phyloP scores from a whole-genome alignment of 768 basidiomycete species.

The Kwoniella dendrophila region DNA sequence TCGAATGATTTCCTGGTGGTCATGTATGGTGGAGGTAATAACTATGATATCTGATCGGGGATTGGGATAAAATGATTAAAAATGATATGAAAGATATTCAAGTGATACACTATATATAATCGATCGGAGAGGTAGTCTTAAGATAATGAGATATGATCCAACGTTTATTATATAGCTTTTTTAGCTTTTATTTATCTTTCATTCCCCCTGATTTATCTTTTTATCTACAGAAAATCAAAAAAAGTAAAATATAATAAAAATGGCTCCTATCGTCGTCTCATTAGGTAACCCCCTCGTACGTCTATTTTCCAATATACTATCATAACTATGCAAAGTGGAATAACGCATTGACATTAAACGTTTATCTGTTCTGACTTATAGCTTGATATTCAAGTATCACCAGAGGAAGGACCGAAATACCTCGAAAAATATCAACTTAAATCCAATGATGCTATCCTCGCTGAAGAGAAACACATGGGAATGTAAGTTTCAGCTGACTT shows the following conservation, averaged over 20 bases:
- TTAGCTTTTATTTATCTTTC: background rate
- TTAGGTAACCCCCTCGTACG: constrained; percentile 89
- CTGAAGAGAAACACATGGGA: constrained; percentile 80
- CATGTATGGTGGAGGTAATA: constrained; percentile 1
- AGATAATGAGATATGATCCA: no score
- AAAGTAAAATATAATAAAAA: constrained; percentile 6
- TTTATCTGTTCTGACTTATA: constrained; percentile 5
- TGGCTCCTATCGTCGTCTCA: constrained; percentile 69
- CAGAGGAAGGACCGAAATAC: constrained; percentile 71
- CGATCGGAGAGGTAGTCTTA: no score
- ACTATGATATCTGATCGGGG: background rate
- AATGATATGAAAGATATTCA: constrained; percentile 3
- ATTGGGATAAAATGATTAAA: constrained; percentile 23
- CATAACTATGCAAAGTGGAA: background rate
- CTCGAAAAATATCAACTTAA: constrained; percentile 87
- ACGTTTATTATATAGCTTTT: background rate
- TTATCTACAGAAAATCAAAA: background rate
- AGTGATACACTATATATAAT: background rate
- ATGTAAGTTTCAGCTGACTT: constrained; percentile 64
- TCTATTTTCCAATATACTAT: constrained; percentile 1
- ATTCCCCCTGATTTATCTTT: background rate
- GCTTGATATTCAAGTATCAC: constrained; percentile 82
- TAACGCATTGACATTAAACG: background rate
- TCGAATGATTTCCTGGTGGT: background rate
- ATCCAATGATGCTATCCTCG: constrained; percentile 94